Conservation (phyloP, 1,284 basidiomycete species). For the Ceratobasidium sp. region DNA sequence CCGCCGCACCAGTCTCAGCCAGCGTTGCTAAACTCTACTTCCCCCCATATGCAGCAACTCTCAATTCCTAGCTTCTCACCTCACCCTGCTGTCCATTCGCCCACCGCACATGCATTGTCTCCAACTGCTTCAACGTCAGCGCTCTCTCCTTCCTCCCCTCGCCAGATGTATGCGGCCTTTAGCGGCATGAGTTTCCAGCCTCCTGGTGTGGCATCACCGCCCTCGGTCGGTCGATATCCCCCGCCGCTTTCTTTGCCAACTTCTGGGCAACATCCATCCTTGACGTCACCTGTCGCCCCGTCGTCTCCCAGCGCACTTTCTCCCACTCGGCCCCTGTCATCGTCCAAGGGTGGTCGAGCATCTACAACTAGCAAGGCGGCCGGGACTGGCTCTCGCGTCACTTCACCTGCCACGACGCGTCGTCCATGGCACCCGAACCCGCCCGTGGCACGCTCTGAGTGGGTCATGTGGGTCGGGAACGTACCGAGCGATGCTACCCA, state of each 20-base stretch:
- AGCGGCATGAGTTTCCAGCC: slow-evolving; percentile 31
- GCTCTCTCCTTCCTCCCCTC: slow-evolving; percentile 10
- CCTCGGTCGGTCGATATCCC: slow-evolving; percentile 1
- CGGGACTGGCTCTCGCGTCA: slow-evolving; percentile 32
- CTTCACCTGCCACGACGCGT: slow-evolving; percentile 43
- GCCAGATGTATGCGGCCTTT: slow-evolving; percentile 45
- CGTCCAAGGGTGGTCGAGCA: slow-evolving; percentile 37
- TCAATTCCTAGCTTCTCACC: slow-evolving; percentile 6
- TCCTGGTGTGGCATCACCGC: slow-evolving; percentile 14
- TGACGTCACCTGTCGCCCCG: background rate
- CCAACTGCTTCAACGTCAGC: slow-evolving; percentile 5
- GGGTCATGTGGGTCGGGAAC: slow-evolving; percentile 97
- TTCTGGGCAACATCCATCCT: slow-evolving; percentile 2
- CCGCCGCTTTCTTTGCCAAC: slow-evolving; percentile 13
- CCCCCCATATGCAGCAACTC: slow-evolving; percentile 17
- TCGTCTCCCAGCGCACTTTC: slow-evolving; percentile 13
- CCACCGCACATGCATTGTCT: slow-evolving; percentile 13
- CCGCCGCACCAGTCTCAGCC: slow-evolving; percentile 18
- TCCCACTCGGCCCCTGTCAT: slow-evolving; percentile 24
- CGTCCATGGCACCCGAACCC: slow-evolving; percentile 52
- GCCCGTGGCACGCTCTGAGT: slow-evolving; percentile 80
- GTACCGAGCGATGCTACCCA: slow-evolving; percentile 86
- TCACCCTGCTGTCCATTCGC: slow-evolving; percentile 25
- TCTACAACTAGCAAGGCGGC: slow-evolving; percentile 26
- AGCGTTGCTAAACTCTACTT: slow-evolving; percentile 20